These are phyloP conservation scores for Pseudozyma hubeiensis DNA, from an alignment of 1,284 basidiomycete species.

Conservation along the genomic window DNA sequence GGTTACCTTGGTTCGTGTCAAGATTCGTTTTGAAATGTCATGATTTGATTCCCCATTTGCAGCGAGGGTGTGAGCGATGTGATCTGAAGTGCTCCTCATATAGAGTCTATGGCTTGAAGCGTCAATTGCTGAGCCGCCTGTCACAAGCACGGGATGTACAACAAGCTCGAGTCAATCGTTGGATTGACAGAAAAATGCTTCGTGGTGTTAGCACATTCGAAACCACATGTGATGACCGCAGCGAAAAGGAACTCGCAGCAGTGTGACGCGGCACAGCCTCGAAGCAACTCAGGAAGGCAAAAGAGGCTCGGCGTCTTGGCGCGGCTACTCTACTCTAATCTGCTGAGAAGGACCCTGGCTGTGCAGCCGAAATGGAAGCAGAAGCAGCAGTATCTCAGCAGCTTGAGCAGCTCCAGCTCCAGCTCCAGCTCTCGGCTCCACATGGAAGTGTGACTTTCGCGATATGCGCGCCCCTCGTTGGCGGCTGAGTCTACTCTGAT, in stretches of 20 bases:
- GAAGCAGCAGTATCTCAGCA: too few relatives aligned
- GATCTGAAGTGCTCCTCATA: too few relatives aligned
- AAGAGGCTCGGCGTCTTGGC: conserved; percentile 4
- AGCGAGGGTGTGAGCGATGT: too few relatives aligned
- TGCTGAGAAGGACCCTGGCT: neutral
- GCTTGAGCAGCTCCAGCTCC: neutral
- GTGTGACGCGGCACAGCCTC: neutral
- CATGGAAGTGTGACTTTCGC: neutral
- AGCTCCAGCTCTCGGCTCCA: neutral
- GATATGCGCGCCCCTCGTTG: neutral
- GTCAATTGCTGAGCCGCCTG: too few relatives aligned
- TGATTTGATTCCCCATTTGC: conserved; percentile 26
- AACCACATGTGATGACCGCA: too few relatives aligned
- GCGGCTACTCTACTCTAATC: neutral
- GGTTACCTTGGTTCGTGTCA: conserved; percentile 39
- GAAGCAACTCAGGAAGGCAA: neutral
- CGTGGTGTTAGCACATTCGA: too few relatives aligned
- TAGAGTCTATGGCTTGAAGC: too few relatives aligned
- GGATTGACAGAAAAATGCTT: too few relatives aligned
- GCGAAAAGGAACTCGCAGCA: too few relatives aligned
- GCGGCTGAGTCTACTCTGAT: neutral
- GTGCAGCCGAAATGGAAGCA: neutral
- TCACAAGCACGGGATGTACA: too few relatives aligned
- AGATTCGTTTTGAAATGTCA: conserved; percentile 39
- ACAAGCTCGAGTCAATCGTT: too few relatives aligned